Evolutionary conservation across 2,329 filamentous ascomycete species (phyloP), one percentile per base, ranked within the genome.

Genomic region (Exophiala oligosperma): DNA sequence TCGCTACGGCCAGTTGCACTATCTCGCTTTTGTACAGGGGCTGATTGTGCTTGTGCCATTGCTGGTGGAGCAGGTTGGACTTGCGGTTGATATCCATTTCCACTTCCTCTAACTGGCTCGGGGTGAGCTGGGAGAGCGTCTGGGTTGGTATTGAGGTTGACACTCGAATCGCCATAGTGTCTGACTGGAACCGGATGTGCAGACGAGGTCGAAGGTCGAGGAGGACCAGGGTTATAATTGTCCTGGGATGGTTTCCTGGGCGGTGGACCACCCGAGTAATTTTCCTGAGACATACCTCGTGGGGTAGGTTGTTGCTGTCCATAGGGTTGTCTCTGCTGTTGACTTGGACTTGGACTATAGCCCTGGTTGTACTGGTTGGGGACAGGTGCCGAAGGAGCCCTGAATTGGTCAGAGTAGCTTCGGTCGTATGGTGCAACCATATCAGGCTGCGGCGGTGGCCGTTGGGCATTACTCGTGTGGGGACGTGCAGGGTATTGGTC

Each of bases 91-190:
- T 63, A 48, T 68, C 71, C 26, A 53, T 56, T 57, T 14, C 40
- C 47, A 24, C 46, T 35, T 1, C 82, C 82, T 5, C 83, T 76
- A 46, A 84, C 78, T 7, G 83, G 83, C 9, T 70, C 72, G 26
- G 83, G 83, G 64, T 85, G 83, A 47, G 79, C 73, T 29, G 82
- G 81, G 12, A 84, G 74, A 7, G 80, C 74, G 69, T 85, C 83
- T 1, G 82, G 80, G 49, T 82, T 81, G 54, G 70, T 73, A 38
- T 50, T 47, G 24, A 32, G 43, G 47, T 57, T 54, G 35, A 48
- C 28, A 43, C 29, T 35, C 12, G 57, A 47, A 53, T 26, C 41
- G 3, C 43, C 43, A 40, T 63, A 63, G 41, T 56, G 48, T 49
- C 65, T 57, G 17, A 65, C 48, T 21, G 65, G 65, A 17, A 60